phyloP scores from a whole-genome alignment of 2,329 filamentous ascomycete species.

The Penicillium sp. region DNA sequence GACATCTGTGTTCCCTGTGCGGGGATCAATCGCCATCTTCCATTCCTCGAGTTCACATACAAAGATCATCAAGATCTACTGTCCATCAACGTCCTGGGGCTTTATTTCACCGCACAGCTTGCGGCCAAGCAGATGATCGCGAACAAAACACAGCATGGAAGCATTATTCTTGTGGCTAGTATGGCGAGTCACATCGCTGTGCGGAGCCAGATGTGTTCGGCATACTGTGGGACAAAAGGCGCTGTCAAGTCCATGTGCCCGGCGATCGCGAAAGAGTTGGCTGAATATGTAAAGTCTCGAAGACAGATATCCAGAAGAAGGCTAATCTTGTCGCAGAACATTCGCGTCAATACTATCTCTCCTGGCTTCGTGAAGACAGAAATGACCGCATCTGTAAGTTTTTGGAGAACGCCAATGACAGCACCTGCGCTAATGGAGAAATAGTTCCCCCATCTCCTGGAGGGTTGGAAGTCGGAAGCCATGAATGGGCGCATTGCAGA shows the following conservation, averaged over 20 bases:
- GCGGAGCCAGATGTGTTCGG: conserved; percentile 50
- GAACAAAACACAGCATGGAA: conserved; percentile 53
- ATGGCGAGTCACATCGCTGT: conserved; percentile 57
- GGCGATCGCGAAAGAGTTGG: conserved; percentile 51
- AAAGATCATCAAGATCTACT: conserved; percentile 46
- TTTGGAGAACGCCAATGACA: not conserved
- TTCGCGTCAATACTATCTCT: conserved; percentile 46
- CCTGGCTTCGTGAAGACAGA: conserved; percentile 43
- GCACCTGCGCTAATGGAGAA: conserved; percentile 1
- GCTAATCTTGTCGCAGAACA: conserved; percentile 30
- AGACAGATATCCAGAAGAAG: fast-evolving
- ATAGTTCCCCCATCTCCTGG: conserved; percentile 50
- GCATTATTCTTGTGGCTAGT: conserved; percentile 57
- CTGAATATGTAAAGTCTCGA: conserved; percentile 32
- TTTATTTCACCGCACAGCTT: conserved; percentile 52
- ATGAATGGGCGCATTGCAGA: conserved; percentile 52
- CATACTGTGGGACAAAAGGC: conserved; percentile 53
- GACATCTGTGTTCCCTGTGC: conserved; percentile 51
- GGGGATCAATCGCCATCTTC: conserved; percentile 49
- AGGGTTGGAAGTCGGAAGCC: conserved; percentile 53
- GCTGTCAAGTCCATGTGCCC: conserved; percentile 52
- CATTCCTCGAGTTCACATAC: conserved; percentile 49
- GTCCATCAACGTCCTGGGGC: conserved; percentile 48
- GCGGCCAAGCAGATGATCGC: conserved; percentile 55
- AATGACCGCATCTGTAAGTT: conserved; percentile 36